Evolutionary conservation across 148 eudicot species (phyloP), one percentile per base, ranked within the genome.

Genomic region (Fallopia convolvulus): DNA sequence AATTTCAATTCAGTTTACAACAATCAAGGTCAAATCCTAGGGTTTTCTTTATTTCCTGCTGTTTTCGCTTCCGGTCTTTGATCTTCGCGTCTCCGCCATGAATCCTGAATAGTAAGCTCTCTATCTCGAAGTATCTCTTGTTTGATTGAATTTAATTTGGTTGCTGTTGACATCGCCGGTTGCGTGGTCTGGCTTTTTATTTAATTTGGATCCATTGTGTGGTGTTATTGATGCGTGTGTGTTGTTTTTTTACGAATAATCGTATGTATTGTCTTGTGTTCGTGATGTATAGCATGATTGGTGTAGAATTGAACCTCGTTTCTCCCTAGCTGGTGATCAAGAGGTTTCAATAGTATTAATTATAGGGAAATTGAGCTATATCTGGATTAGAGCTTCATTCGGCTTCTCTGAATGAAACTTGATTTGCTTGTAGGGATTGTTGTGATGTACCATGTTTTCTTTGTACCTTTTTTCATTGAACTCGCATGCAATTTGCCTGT

Each of bases 91-190:
- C 70, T 39, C 71, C 72, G 74, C 75, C 79, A 83, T 83, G 85
- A 80, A 80, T 83, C 85, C 81, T 32, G 85, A 83, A 50, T 83
- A 83, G 86, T 83, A 82, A 44, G 82, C 52, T 15, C 52, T 72
- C 49, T 60, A 3, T 18, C 49, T 39, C 26, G 30, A 14, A 44
- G 3, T 70, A 3, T 76, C 42, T 70, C 12, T 77, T n/a, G 48
- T 18, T 70, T 32, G 32, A 15, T 49, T 8, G 20, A n/a, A 9
- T 61, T 41, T 76, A 17, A 58, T 40, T 44, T 21, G 33, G 40
- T 55, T 63, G 39, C 3, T 0, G 40, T 26, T 63, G 39, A 63
- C 39, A 63, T 63, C 39, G 40, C 17, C 70, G 40, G 39, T 26
- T 63, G 70, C 40, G 70, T 63, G 66, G 52, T 26, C 40, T 5